phyloP scores from a whole-genome alignment of 495 filamentous ascomycete genomes.

The Immersiella caudata region DNA sequence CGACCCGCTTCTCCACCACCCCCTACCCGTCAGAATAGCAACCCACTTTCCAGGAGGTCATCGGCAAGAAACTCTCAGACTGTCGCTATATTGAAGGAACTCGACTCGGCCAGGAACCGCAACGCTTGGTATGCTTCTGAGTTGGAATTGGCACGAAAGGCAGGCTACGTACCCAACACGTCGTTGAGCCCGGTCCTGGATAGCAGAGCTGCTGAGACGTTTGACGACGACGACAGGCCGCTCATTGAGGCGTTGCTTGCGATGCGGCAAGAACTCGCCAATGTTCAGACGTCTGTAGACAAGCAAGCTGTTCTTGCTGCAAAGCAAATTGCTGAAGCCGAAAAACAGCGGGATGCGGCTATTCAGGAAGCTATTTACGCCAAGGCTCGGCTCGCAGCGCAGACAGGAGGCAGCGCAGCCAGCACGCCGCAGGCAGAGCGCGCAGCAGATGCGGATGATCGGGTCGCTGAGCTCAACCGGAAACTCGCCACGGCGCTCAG shows the following conservation, averaged over 20 bases:
- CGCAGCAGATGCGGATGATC: conserved; percentile 65
- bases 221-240: conserved; percentile 88
- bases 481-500: conserved; percentile 81
- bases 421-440: conserved; percentile 72
- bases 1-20: conserved; percentile 57
- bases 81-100: conserved; percentile 72
- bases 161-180: conserved; percentile 77
- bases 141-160: conserved; percentile 82
- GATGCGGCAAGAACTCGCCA: conserved; percentile 81
- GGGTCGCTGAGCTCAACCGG: conserved; percentile 74
- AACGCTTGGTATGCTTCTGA: conserved; percentile 99
- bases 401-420: conserved; percentile 65
- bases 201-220: conserved; percentile 70
- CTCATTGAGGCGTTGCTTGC: conserved; percentile 89
- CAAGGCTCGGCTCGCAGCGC: conserved; percentile 87
- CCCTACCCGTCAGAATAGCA: conserved; percentile 53
- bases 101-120: conserved; percentile 77
- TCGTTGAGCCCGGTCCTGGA: conserved; percentile 76
- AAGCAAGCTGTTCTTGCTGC: conserved; percentile 81
- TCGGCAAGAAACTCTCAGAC: conserved; percentile 60
- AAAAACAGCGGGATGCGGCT: conserved; percentile 89
- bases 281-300: conserved; percentile 84
- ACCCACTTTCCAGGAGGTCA: conserved; percentile 50
- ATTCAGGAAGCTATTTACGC: conserved; percentile 92
- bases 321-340: conserved; percentile 86